Base-by-base conservation (phyloP, 2,329 filamentous ascomycete genomes). In the Trichoderma endophyticum region DNA sequence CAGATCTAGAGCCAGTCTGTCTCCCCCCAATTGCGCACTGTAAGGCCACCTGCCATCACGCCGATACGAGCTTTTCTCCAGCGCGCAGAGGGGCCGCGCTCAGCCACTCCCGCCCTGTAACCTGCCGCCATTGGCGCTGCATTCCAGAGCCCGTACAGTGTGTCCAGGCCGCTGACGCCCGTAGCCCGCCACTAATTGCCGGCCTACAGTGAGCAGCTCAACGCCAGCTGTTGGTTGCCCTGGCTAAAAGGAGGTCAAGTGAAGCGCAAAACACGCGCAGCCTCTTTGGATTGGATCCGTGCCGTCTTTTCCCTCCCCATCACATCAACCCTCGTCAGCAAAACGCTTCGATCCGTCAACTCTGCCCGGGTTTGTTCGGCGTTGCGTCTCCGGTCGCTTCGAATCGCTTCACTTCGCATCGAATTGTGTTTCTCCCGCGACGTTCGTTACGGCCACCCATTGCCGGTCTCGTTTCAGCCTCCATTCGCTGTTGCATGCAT, bases 21-120 rank as follows among this genome's bases (percentile, higher is more conserved):
- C 32, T 34, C 32, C 6, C 7, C 3, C 8, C 14, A 11, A 28
- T 1, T n/a, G 14, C 43, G 57, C 67, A 62, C 43, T 67, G 64
- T 59, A 67, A 67, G 51, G 34, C 18, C 39, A 28, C 28, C 57
- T 9, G 67, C 48, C 51, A 59, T 36, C 39, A 30, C 28, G 36
- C 30, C 67, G 57, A 70, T 70, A 70, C 57, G 67, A 70, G 67
- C 26, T 62, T 34, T 54, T 54, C 12, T 28, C 28, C 67, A 70
- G 67, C 32, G 67, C 24, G 15, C 3, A 8, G 64, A 67, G 64
- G 64, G 64, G 24, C 67, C 36, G 28, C 28, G 26, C 36, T 28
- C 67, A 70, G 67, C 67, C 67, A 26, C 57, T 61, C 67, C 57
- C 67, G 67, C 67, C 67, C 67, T 70, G 67, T 26, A 12, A 59